Base-by-base conservation (phyloP, 345 rosid species). In the Syzygium oleosum region DNA sequence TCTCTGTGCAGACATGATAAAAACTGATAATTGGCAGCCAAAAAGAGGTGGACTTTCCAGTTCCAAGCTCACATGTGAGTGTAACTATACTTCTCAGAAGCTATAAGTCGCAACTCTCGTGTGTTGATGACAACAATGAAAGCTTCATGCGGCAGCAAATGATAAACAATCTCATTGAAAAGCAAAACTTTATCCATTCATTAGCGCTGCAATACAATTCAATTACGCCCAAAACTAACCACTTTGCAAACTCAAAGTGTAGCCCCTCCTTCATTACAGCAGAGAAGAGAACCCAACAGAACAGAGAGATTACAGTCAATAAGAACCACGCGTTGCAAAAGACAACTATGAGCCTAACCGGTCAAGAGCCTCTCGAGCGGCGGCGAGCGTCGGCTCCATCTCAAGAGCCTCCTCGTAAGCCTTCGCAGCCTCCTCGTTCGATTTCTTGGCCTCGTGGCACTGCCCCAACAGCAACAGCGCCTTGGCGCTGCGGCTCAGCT, bases 401-500 rank as follows among this genome's bases (percentile, higher is more conserved):
- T 86, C 90, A 73, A 93, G 78, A 68, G 95, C 97, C 86, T 87
- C 88, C 83, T 92, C 89, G 65, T 91, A 95, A 27, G 94, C 94
- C 54, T 43, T 85, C 84, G 29, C 68, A 31, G 97, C 95, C 61
- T 95, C 94, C 6, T 89, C 92, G 5, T 16, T 89, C 94, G 92
- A 89, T 87, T 91, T 89, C 91, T 92, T 93, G 41, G 29, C 89
- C 91, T 94, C 94, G 88, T 95, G 91, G 87, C 95, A 95, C 90
- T 92, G 93, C 27, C 97, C 97, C 83, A 94, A 59, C 87, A 94
- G 89, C 51, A 91, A 85, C 58, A 68, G 90, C 73, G 91, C 90
- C 87, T 90, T 92, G 23, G 88, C 91, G 58, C 91, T 92, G 38
- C 89, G 93, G 22, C 85, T 80, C 79, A 90, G 59, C 87, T 88